Evolutionary conservation across 345 rosid genomes (phyloP), one percentile per base, ranked within the genome.

Genomic region (Gossypium ekmanianum): DNA sequence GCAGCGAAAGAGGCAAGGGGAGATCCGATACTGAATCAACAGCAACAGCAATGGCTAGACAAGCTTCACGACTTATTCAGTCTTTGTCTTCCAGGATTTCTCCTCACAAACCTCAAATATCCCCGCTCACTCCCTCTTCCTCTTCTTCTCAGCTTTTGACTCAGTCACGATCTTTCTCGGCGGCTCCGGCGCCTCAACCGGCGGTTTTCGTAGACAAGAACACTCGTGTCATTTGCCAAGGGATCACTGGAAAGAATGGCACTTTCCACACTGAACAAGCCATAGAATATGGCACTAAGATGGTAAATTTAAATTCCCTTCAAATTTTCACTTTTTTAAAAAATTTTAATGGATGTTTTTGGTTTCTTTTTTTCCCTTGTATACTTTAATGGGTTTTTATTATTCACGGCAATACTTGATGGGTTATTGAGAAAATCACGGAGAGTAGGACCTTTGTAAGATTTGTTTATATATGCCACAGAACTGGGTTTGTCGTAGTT

Each of bases 201-300:
- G 78, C 78, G 8, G 99, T 92, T 2, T 96, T 96, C 81, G 95
- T 90, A 2, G 97, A 93, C 87, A 90, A 96, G 77, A 96, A 84
- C 82, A 92, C 94, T 1, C 88, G 99, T 54, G 87, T 95, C 65
- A 87, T 95, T 14, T 96, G 98, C 76, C 99, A 96, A 79, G 99
- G 99, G 8, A 91, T 96, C 85, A 96, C 98, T n/a, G 98, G 99
- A 0, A 93, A 90, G 79, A 93, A 90, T 71, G 98, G 97, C 8
- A 93, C 97, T 29, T 93, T 93, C 79, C 97, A 93, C 86, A 89
- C 99, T 47, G 98, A 93, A 52, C 97, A 92, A 81, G 99, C 98
- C 82, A 96, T 93, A 52, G 98, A 96, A 74, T 92, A 93, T 71
- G 99, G 97, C 87, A 93, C 99, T 68, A 91, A 96, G 80, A 93